Evolutionary conservation across 2,329 filamentous ascomycete species (phyloP).

Genomic region (Sporothrix variecibatus): DNA sequence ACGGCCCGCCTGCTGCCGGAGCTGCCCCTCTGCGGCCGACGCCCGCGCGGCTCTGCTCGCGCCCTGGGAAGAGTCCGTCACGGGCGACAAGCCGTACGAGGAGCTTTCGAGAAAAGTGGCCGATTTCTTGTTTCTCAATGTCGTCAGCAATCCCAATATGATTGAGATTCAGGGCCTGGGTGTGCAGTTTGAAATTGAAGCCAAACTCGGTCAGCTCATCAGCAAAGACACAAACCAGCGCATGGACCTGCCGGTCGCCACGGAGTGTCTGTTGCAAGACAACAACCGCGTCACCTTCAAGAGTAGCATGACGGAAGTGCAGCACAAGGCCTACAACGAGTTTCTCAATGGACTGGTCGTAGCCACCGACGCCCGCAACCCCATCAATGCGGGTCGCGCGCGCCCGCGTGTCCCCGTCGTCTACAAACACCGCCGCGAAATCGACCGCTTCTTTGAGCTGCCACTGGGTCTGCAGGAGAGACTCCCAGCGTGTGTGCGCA

Average conservation of each 20-base stretch:
- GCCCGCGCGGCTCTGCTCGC: constrained; percentile 44
- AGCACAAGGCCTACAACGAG: constrained; percentile 81
- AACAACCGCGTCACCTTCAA: constrained; percentile 64
- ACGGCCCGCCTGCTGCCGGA: not conserved
- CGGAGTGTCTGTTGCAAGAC: constrained; percentile 69
- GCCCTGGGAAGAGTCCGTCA: constrained; percentile 68
- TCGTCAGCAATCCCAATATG: constrained; percentile 67
- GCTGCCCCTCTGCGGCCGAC: constrained; percentile 29
- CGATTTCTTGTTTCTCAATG: constrained; percentile 75
- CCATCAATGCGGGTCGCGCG: constrained; percentile 45
- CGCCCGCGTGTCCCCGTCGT: constrained; percentile 63
- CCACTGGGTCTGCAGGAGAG: constrained; percentile 58
- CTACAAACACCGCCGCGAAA: constrained; percentile 84
- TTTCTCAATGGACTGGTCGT: constrained; percentile 74
- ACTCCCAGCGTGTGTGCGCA: constrained; percentile 65
- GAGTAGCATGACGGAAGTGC: constrained; percentile 86
- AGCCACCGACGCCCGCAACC: constrained; percentile 57
- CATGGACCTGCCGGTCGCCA: constrained; percentile 65
- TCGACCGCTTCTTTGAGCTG: constrained; percentile 81
- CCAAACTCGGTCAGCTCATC: constrained; percentile 82
- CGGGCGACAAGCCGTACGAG: constrained; percentile 69
- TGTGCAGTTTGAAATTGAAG: constrained; percentile 88
- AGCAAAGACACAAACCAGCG: constrained; percentile 70
- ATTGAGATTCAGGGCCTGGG: constrained; percentile 63
- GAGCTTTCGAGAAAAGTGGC: constrained; percentile 75